Conservation (phyloP, 192 early-diverging fungal genomes). For the Physocladia obscura region DNA sequence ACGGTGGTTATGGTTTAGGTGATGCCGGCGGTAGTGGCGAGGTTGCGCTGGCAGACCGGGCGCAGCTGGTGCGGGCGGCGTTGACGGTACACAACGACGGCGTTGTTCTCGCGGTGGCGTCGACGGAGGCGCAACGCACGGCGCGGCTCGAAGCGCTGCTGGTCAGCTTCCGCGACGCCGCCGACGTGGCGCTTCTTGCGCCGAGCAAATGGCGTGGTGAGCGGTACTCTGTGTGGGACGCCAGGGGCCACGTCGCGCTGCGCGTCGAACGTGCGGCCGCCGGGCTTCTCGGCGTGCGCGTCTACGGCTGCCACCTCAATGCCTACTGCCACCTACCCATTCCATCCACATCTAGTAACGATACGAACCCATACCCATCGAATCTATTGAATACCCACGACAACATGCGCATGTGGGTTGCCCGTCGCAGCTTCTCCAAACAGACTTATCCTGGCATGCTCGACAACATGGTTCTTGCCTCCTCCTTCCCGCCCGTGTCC, state of each 20-base stretch:
- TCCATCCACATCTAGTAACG: too few relatives aligned
- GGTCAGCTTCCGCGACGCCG: constrained; percentile 24
- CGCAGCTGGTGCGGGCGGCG: too few relatives aligned
- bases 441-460: constrained; percentile 78
- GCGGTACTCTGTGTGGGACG: constrained; percentile 76
- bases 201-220: constrained; percentile 78
- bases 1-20: too few relatives aligned
- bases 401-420: constrained; percentile 83
- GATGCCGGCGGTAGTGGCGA: too few relatives aligned
- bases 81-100: too few relatives aligned
- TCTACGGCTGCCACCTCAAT: constrained; percentile 90
- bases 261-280: constrained; percentile 77
- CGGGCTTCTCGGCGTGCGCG: constrained; percentile 76
- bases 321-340: too few relatives aligned
- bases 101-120: too few relatives aligned
- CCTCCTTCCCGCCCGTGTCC: neutral
- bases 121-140: constrained; percentile 28
- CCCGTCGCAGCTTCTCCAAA: constrained; percentile 53
- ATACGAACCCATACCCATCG: too few relatives aligned
- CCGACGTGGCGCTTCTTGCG: constrained; percentile 34
- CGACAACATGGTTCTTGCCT: constrained; percentile 42
- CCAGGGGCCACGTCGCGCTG: constrained; percentile 22
- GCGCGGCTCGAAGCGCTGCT: constrained; percentile 38
- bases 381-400: neutral
- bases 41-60: too few relatives aligned